Evolutionary conservation across 2,329 filamentous ascomycete genomes (phyloP).

Genomic region (Cladobotryum protrusum): DNA sequence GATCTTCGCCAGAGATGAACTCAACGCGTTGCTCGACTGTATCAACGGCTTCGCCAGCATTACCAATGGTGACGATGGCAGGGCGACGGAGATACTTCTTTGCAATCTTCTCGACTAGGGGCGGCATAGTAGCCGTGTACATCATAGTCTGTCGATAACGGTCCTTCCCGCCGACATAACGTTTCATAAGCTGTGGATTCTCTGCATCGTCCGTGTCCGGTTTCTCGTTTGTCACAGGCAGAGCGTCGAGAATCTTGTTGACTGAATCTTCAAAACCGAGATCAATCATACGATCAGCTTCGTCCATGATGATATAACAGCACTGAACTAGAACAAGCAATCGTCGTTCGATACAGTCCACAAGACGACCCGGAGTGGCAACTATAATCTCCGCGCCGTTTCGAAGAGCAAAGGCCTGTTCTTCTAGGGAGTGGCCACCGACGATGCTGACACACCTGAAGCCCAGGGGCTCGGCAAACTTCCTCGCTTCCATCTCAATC

Average conservation of each 20-base stretch:
- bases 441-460: conserved; percentile 96
- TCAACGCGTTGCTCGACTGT: conserved; percentile 97
- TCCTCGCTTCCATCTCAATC: conserved; percentile 88
- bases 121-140: conserved; percentile 98
- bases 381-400: conserved; percentile 97
- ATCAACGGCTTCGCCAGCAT: conserved; percentile 90
- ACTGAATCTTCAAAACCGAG: conserved; percentile 96
- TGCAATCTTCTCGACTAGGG: conserved; percentile 89
- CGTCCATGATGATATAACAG: conserved; percentile 98
- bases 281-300: conserved; percentile 98
- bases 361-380: conserved; percentile 92
- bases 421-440: conserved; percentile 92
- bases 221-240: conserved; percentile 90
- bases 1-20: conserved; percentile 84
- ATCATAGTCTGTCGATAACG: conserved; percentile 98
- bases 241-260: conserved; percentile 92
- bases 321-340: conserved; percentile 91
- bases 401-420: conserved; percentile 82
- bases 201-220: conserved; percentile 91
- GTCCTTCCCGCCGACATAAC: conserved; percentile 66
- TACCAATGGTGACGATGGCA: conserved; percentile 91
- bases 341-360: conserved; percentile 92
- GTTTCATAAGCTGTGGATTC: conserved; percentile 76
- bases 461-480: conserved; percentile 83
- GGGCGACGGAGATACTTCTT: conserved; percentile 91